These are phyloP conservation scores for Pleurotus eryngii DNA, from an alignment of 768 basidiomycete species.

Conservation along the genomic window DNA sequence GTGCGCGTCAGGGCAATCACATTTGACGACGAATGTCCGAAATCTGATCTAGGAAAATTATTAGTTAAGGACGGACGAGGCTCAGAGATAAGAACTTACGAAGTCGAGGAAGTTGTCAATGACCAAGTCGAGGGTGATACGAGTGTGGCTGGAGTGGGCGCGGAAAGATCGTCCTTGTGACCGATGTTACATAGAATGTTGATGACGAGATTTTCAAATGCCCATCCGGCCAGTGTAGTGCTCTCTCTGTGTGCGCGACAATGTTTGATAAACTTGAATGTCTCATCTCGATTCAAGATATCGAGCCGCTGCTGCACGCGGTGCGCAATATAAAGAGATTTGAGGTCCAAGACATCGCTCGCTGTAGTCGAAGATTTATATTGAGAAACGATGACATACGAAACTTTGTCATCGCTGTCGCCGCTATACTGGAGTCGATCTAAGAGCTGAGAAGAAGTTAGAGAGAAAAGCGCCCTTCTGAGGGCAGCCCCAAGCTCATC, in stretches of 20 bases:
- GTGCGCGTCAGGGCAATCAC: not conserved
- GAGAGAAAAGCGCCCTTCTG: not conserved
- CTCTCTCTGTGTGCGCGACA: not conserved
- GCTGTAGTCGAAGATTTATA: no score
- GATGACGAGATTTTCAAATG: not conserved
- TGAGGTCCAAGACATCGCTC: not conserved
- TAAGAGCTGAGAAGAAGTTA: not conserved
- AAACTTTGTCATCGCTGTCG: no score
- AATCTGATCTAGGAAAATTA: not conserved
- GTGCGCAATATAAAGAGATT: not conserved
- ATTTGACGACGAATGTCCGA: not conserved
- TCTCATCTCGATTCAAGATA: not conserved
- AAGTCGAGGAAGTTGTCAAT: not conserved
- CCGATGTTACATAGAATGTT: not conserved
- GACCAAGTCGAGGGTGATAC: not conserved
- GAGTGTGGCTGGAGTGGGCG: not conserved
- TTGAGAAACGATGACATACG: no score
- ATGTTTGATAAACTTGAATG: not conserved
- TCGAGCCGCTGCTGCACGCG: not conserved
- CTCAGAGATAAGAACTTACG: not conserved
- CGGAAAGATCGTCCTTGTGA: not conserved
- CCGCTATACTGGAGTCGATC: no score
- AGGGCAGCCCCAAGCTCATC: not conserved
- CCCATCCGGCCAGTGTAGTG: not conserved
- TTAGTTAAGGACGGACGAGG: not conserved